Evolutionary conservation across 2,329 filamentous ascomycete species (phyloP), one percentile per base, ranked within the genome.

Genomic region (Dryadomyces quercivorus): DNA sequence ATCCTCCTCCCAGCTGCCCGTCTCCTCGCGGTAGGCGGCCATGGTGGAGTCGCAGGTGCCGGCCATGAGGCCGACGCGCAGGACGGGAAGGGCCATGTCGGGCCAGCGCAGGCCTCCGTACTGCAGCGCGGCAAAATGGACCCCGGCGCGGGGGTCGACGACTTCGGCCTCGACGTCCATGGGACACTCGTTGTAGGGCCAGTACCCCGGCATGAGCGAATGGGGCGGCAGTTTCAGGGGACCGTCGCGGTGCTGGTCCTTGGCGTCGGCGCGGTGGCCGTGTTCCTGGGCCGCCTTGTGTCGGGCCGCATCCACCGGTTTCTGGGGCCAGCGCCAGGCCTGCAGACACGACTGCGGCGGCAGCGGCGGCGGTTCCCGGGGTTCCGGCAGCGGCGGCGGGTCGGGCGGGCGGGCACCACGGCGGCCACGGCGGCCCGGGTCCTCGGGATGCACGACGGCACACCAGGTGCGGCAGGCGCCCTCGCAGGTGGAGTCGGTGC

Each of bases 191-290:
- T n/a, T n/a, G 9, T 9, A 34, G 22, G 46, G 46, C 46, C 46
- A 48, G 22, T 16, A 48, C 6, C 20, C 15, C 6, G 46, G 22
- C 22, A 34, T 31, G 15, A 77, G 66, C 1, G 10, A 40, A 16
- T 40, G 26, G 73, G 77, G 10, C 77, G 63, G 60, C 73, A 76
- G 0, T 75, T 75, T 31, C 26, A 8, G 26, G 53, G 75, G 77
- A 56, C 74, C 71, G 60, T 77, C 72, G 63, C 79, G 76, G 18
- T 75, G 70, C 76, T 76, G 79, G 64, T 76, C 79, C 2, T 75
- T 74, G 15, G 71, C 70, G 51, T 62, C 61, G 1, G 63, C 61
- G 1, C 68, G 65, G n/a, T 63, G 64, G 3, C 10, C 36, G 9
- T 63, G 51, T 61, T 58, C 7, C 51, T 20, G 5, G 51, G 38